Conservation (phyloP, 2,329 filamentous ascomycete species). For the Setomelanomma holmii region DNA sequence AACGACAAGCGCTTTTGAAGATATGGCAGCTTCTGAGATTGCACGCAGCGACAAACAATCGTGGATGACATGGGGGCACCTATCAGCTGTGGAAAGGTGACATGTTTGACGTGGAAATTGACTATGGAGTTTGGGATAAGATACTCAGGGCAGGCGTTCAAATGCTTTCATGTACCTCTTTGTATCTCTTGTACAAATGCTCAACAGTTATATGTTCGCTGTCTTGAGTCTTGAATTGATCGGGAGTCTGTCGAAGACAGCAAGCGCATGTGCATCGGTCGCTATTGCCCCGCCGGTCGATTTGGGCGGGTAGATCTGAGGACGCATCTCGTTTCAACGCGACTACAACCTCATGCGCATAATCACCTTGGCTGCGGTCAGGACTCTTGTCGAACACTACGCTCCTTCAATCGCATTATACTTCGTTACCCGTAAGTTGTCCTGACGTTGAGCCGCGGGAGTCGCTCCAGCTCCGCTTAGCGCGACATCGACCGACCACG, state of each 20-base stretch:
- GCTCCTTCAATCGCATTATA: neutral
- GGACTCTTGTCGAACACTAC: too few relatives aligned
- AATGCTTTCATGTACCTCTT: too few relatives aligned
- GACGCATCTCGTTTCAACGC: constrained; percentile 32
- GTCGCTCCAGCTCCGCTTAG: constrained; percentile 25
- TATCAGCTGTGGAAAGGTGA: neutral
- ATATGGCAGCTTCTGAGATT: too few relatives aligned
- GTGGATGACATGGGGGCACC: neutral
- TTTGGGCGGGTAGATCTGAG: constrained; percentile 23
- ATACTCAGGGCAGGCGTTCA: constrained; percentile 3
- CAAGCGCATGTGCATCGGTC: constrained; percentile 4
- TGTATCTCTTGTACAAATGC: too few relatives aligned
- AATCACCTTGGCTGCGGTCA: too few relatives aligned
- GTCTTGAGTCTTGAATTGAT: too few relatives aligned
- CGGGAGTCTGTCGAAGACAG: too few relatives aligned
- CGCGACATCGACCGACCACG: constrained; percentile 25
- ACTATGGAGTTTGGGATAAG: neutral
- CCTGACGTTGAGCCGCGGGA: constrained; percentile 8
- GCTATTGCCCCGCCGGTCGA: constrained; percentile 27
- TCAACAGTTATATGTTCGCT: too few relatives aligned
- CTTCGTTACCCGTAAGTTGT: neutral
- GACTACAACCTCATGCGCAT: constrained; percentile 26
- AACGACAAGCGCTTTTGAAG: too few relatives aligned
- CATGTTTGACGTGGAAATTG: neutral
- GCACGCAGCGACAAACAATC: too few relatives aligned